Conservation (phyloP, 495 filamentous ascomycete genomes). For the Podospora appendiculata region DNA sequence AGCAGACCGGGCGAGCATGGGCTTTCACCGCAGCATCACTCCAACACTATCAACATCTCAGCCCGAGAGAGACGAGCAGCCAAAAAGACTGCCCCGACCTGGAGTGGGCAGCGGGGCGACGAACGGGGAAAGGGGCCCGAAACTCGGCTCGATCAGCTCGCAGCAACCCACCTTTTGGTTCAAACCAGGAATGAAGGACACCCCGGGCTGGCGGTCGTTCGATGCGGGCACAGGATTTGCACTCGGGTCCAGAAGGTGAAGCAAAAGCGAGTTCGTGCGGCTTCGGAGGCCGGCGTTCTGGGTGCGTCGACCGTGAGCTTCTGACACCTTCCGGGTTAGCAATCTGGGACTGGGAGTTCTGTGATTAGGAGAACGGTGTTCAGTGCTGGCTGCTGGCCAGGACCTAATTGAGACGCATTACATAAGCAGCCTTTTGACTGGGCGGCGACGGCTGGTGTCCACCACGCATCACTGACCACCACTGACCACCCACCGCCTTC, state of each 20-base stretch:
- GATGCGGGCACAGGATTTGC: background rate
- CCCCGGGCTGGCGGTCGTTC: background rate
- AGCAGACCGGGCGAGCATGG: too few relatives aligned
- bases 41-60: background rate
- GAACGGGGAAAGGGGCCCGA: background rate
- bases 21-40: too few relatives aligned
- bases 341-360: background rate
- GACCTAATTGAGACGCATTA: constrained; percentile 13
- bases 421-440: constrained; percentile 18
- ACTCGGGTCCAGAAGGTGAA: background rate
- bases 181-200: background rate
- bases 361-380: constrained; percentile 15
- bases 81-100: background rate
- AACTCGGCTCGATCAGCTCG: constrained; percentile 6
- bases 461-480: too few relatives aligned
- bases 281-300: background rate
- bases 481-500: background rate
- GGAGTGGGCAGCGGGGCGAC: background rate
- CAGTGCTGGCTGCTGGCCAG: constrained; percentile 3
- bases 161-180: constrained; percentile 11
- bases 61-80: background rate
- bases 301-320: too few relatives aligned
- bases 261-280: background rate
- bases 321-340: too few relatives aligned
- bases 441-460: too few relatives aligned